phyloP scores from a whole-genome alignment of 2,329 filamentous ascomycete genomes.

The Arthroderma sp. region DNA sequence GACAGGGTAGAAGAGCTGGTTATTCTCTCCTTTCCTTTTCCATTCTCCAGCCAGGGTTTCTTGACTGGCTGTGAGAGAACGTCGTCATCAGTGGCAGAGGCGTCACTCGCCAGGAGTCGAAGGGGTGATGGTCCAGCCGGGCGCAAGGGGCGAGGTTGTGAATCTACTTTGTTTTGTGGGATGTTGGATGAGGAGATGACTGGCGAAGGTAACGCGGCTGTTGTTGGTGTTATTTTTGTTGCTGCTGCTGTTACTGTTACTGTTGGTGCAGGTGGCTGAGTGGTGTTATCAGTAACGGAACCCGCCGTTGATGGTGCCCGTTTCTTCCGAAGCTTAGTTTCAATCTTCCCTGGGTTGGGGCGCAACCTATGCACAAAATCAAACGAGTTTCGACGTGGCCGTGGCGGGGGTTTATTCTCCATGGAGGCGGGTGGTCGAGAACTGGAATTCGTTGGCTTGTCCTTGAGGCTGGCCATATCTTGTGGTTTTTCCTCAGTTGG shows the following conservation, averaged over 20 bases:
- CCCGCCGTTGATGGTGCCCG: neutral
- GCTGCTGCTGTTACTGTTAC: too few species aligned
- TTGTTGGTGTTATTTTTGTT: neutral
- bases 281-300: too few species aligned
- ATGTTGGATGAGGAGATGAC: neutral
- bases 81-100: neutral
- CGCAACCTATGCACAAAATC: slow-evolving; percentile 8
- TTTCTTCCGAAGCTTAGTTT: slow-evolving; percentile 2
- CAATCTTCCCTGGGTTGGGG: neutral
- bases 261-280: too few species aligned
- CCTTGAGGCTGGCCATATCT: too few species aligned
- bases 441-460: too few species aligned
- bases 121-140: neutral
- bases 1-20: slow-evolving; percentile 3
- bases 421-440: neutral
- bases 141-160: too few species aligned
- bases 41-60: slow-evolving; percentile 1
- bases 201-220: neutral
- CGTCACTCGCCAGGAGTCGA: neutral
- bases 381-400: slow-evolving; percentile 3
- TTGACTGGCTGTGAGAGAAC: neutral
- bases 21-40: neutral
- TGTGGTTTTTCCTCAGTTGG: too few species aligned
- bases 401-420: neutral
- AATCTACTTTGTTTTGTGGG: neutral